These are phyloP conservation scores for Plasmodium reichenowi DNA, from an alignment of 169 alveolate species.

Conservation along the genomic window DNA sequence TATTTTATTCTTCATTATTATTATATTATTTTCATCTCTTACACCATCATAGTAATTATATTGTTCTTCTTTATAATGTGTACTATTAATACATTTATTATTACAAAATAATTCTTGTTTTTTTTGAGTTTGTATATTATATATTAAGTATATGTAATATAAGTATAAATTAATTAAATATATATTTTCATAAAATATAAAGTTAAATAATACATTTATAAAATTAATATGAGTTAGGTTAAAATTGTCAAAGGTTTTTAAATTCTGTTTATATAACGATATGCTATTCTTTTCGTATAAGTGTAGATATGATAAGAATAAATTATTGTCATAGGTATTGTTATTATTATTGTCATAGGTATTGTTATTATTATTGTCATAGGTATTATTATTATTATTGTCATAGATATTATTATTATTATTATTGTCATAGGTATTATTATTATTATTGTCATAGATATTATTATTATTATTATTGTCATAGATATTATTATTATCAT, in stretches of 20 bases:
- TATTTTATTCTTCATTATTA: too few relatives aligned
- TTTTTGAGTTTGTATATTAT: not conserved
- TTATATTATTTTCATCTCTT: too few relatives aligned
- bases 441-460: not conserved
- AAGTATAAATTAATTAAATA: conserved; percentile 26
- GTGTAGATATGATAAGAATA: not conserved
- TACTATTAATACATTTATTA: too few relatives aligned
- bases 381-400: not conserved
- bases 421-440: not conserved
- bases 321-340: not conserved
- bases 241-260: conserved; percentile 56
- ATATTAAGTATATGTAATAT: conserved; percentile 1
- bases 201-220: conserved; percentile 32
- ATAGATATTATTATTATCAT: too few relatives aligned
- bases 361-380: not conserved
- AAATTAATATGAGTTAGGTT: conserved; percentile 40
- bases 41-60: too few relatives aligned
- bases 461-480: not conserved
- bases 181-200: conserved; percentile 53
- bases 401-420: not conserved
- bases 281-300: conserved; percentile 3
- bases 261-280: not conserved
- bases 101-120: not conserved
- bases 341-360: not conserved
- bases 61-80: too few relatives aligned